phyloP scores from a whole-genome alignment of 2,329 filamentous ascomycete species.

The Colletotrichum horii region DNA sequence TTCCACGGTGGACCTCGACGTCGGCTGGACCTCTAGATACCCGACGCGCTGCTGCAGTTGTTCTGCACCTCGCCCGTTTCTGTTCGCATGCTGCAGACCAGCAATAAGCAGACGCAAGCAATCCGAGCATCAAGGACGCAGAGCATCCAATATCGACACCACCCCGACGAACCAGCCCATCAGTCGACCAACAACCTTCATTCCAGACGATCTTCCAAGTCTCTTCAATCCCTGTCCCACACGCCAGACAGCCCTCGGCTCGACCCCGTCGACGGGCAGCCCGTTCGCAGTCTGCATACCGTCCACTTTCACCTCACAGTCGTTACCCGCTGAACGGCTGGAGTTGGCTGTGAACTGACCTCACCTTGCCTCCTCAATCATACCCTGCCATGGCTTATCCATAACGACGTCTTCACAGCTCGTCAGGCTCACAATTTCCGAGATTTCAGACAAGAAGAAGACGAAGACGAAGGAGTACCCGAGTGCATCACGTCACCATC shows the following conservation, averaged over 20 bases:
- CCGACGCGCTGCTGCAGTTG: slow-evolving; percentile 11
- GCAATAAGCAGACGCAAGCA: slow-evolving; percentile 14
- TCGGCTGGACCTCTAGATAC: slow-evolving; percentile 4
- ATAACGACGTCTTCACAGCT: not conserved
- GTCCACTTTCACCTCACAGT: not conserved
- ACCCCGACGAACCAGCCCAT: not conserved
- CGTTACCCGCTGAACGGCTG: not conserved
- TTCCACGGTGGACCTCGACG: not conserved
- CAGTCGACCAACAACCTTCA: not conserved
- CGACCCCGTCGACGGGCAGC: not conserved
- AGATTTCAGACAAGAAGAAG: not conserved
- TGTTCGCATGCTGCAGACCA: slow-evolving; percentile 12
- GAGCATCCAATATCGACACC: not conserved
- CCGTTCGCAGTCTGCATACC: not conserved
- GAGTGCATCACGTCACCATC: not conserved
- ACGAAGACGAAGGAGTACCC: not conserved
- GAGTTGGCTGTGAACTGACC: slow-evolving; percentile 1
- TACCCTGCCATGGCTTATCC: not conserved
- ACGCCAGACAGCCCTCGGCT: not conserved
- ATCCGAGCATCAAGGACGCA: not conserved
- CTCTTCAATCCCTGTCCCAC: not conserved
- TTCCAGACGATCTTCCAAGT: not conserved
- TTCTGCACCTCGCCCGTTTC: slow-evolving; percentile 4
- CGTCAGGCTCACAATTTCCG: not conserved
- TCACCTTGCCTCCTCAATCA: slow-evolving; percentile 9